phyloP scores from a whole-genome alignment of 768 basidiomycete species.

The Royoungia palumana region DNA sequence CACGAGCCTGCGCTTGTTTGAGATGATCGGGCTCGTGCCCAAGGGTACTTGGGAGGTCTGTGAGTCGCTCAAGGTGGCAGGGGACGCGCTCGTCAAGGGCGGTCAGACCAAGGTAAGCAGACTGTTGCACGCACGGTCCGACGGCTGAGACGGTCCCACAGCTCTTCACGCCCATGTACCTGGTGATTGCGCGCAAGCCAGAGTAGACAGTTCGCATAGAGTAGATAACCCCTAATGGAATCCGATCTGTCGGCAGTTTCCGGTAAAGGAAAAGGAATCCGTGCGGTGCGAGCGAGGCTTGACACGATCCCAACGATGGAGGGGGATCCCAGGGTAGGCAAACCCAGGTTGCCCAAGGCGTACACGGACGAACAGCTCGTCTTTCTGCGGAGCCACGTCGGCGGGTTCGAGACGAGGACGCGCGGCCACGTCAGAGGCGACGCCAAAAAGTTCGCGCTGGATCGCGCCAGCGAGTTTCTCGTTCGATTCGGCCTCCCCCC shows the following conservation, averaged over 20 bases:
- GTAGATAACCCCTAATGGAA: conserved; percentile 13
- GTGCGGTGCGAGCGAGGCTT: conserved; percentile 13
- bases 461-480: conserved; percentile 60
- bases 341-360: conserved; percentile 61
- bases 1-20: conserved; percentile 70
- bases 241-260: conserved; percentile 27
- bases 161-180: conserved; percentile 88
- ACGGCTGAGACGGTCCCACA: conserved; percentile 25
- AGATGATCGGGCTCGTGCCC: conserved; percentile 76
- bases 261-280: conserved; percentile 4
- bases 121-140: background rate
- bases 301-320: conserved; percentile 29
- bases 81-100: conserved; percentile 71
- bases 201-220: background rate
- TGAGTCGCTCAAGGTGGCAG: conserved; percentile 84
- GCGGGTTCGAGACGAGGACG: conserved; percentile 58
- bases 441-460: conserved; percentile 66
- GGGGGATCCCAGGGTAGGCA: conserved; percentile 62
- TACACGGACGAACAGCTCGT: conserved; percentile 62
- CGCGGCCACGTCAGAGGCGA: conserved; percentile 61
- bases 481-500: conserved; percentile 53
- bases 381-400: conserved; percentile 50
- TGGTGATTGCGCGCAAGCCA: conserved; percentile 62
- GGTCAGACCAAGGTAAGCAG: conserved; percentile 76
- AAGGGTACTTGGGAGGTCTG: conserved; percentile 92